Base-by-base conservation (phyloP, 2,329 filamentous ascomycete genomes). In the Colletotrichum tofieldiae region DNA sequence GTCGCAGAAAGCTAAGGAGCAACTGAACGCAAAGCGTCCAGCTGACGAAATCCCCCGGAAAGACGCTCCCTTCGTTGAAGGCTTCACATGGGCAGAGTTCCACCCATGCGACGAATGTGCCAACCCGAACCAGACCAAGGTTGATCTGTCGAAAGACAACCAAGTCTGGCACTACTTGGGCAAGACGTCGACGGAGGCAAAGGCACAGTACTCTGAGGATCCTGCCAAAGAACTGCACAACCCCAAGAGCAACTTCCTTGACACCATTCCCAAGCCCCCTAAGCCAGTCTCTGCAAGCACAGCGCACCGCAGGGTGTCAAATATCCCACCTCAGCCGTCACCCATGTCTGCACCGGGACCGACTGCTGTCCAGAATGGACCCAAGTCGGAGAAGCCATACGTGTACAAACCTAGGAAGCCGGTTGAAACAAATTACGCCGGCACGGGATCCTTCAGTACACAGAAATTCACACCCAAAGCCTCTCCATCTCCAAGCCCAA, bases 121-220 rank as follows among this genome's bases (percentile, higher is more conserved):
- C 73, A 93, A 92, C 76, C 85, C 85, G 74, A 86, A 84, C 65
- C 91, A 93, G 80, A 87, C 86, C 78, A 93, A 92, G 82, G 85
- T 97, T 70, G 91, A 97, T 78, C 81, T 98, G 11, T 61, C 66
- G 52, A 93, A 93, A 79, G 87, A 91, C 20, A 89, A 96, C 73
- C 92, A 94, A 79, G 81, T 98, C 23, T 98, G 95, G 94, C 90
- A 94, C 83, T 98, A 98, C 80, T 87, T 99, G 72, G 94, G 94
- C 41, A 91, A 91, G 80, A 90, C 89, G 26, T 98, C 96, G 29
- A 98, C 96, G 8, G 96, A 98, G 78, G 93, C 94, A 65, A 95
- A 92, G 81, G 92, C 95, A 35, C 94, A 97, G 80, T 99, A 96
- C 82, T 97, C 95, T 5, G 93, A 96, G 77, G 91, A 97, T 82